Percentiles rank a stretch among this genome's conserved stretches.
Evolutionary conservation across 2,329 filamentous ascomycete genomes (phyloP).

Genomic region (Sporothrix schenckii): DNA sequence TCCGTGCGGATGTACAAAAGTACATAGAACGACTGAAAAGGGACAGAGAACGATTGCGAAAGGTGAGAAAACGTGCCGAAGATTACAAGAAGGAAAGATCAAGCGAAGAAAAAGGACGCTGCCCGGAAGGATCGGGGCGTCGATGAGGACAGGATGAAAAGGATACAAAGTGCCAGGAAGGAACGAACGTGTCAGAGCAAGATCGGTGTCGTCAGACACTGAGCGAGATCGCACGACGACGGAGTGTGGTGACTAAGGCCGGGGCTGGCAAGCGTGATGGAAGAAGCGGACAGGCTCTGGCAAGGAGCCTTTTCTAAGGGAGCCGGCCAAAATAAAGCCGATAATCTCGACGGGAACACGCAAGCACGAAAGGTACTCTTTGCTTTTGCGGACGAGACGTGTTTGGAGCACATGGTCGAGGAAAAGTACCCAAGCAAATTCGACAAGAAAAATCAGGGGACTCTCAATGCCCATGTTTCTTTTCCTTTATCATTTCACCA

Average conservation of each 20-base stretch:
- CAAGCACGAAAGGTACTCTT: neutral
- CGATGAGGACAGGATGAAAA: neutral
- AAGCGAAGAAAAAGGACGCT: neutral
- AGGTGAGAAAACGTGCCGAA: neutral
- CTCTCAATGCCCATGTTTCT: neutral
- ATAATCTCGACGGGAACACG: neutral
- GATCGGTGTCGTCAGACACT: conserved; percentile 30
- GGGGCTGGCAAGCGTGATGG: neutral
- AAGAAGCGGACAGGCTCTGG: neutral
- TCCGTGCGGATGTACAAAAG: neutral
- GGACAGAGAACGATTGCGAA: neutral
- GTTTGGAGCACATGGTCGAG: neutral
- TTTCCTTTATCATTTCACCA: neutral
- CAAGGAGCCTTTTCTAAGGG: neutral
- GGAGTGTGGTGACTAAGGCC: conserved; percentile 15
- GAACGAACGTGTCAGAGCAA: conserved; percentile 18
- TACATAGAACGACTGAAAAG: neutral
- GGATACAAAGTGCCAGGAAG: neutral
- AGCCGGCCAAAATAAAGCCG: neutral
- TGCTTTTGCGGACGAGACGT: neutral
- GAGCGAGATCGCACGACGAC: conserved; percentile 30
- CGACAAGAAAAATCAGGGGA: neutral
- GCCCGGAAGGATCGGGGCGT: neutral
- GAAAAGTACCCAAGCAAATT: neutral
- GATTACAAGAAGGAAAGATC: neutral